phyloP scores from a whole-genome alignment of 2,329 filamentous ascomycete species.

The Colletotrichum lindemuthianum region DNA sequence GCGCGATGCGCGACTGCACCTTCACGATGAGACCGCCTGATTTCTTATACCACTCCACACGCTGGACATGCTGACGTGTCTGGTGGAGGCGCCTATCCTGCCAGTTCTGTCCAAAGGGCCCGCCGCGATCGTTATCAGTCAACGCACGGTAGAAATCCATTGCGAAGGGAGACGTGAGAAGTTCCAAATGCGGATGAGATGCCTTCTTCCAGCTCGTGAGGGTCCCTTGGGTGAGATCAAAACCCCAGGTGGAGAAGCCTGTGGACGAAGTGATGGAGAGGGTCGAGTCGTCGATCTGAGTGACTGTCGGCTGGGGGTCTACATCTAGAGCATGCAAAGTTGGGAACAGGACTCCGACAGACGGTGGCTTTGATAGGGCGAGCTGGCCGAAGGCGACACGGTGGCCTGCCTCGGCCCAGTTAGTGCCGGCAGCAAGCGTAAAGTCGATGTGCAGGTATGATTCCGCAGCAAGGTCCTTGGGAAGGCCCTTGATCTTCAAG shows the following conservation, averaged over 20 bases:
- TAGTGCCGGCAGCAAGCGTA: constrained; percentile 50
- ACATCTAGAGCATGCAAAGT: constrained; percentile 24
- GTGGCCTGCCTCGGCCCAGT: constrained; percentile 63
- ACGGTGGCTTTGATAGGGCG: constrained; percentile 47
- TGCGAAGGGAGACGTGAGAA: constrained; percentile 55
- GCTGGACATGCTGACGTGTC: constrained; percentile 53
- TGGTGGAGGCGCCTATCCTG: constrained; percentile 56
- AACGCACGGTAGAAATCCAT: constrained; percentile 72
- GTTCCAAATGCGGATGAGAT: constrained; percentile 43
- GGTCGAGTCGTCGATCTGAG: constrained; percentile 33
- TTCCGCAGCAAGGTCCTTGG: constrained; percentile 45
- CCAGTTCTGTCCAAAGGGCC: constrained; percentile 68
- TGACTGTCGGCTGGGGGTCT: constrained; percentile 26
- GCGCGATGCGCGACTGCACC: constrained; percentile 65
- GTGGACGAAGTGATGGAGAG: constrained; percentile 49
- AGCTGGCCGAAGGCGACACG: constrained; percentile 62
- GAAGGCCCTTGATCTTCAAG: constrained; percentile 46
- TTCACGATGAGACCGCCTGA: constrained; percentile 51
- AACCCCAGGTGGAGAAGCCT: constrained; percentile 52
- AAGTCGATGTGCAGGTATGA: constrained; percentile 62
- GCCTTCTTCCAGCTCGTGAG: constrained; percentile 54
- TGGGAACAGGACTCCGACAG: constrained; percentile 40
- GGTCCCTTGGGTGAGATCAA: constrained; percentile 55
- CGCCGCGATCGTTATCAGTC: constrained; percentile 72
- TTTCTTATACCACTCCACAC: constrained; percentile 45